These are phyloP conservation scores for Hymenoscyphus scutula DNA, from an alignment of 2,329 filamentous ascomycete genomes.

Conservation along the genomic window DNA sequence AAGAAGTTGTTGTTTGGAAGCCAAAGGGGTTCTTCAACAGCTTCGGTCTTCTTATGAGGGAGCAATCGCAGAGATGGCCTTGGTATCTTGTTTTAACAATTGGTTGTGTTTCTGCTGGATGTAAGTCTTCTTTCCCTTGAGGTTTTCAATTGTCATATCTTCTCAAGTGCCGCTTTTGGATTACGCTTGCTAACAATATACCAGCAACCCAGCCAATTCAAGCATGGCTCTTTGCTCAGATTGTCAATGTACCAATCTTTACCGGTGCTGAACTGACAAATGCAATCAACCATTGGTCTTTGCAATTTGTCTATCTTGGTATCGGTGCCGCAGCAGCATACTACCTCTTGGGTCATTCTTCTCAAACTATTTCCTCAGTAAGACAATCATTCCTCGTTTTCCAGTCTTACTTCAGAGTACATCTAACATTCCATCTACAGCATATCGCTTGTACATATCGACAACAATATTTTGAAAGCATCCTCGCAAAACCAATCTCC, in stretches of 20 bases:
- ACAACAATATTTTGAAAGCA: slow-evolving; percentile 45
- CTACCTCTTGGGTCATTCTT: slow-evolving; percentile 34
- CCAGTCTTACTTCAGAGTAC: slow-evolving; percentile 14
- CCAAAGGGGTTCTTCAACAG: slow-evolving; percentile 44
- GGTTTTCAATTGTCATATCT: slow-evolving; percentile 15
- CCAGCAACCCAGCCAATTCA: slow-evolving; percentile 38
- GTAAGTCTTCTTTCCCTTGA: slow-evolving; percentile 24
- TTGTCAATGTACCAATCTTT: slow-evolving; percentile 34
- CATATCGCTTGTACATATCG: slow-evolving; percentile 39
- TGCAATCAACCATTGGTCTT: slow-evolving; percentile 45
- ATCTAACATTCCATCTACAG: slow-evolving; percentile 29
- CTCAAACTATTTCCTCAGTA: slow-evolving; percentile 41
- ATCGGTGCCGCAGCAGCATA: slow-evolving; percentile 40
- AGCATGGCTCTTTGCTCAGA: slow-evolving; percentile 36
- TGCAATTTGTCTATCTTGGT: slow-evolving; percentile 50
- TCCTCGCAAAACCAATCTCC: slow-evolving; percentile 42
- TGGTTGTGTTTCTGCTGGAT: slow-evolving; percentile 36
- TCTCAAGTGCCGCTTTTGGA: background rate
- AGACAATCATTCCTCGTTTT: slow-evolving; percentile 16
- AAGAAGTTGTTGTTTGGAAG: slow-evolving; percentile 35
- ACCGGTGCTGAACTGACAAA: slow-evolving; percentile 22
- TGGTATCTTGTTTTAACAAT: slow-evolving; percentile 51
- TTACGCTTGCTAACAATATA: background rate
- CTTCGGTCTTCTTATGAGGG: slow-evolving; percentile 56
- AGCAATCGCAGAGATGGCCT: slow-evolving; percentile 52